These are phyloP conservation scores for Boechera retrofracta DNA, from an alignment of 345 rosid genomes.

Conservation along the genomic window DNA sequence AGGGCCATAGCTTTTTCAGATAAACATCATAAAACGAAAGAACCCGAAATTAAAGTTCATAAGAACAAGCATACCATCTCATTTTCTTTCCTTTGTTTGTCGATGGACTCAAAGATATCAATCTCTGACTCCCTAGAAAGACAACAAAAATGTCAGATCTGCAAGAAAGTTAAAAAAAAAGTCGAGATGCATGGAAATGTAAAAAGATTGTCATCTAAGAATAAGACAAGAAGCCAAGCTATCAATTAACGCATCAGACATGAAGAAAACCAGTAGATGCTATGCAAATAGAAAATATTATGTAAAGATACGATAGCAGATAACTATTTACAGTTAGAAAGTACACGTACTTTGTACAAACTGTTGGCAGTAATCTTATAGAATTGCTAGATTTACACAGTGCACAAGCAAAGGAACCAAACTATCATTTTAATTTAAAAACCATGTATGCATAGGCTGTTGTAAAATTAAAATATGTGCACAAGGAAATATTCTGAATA, in stretches of 20 bases:
- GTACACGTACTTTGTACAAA: background rate
- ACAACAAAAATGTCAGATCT: conserved; percentile 23
- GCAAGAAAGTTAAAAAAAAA: conserved; percentile 11
- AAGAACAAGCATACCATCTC: conserved; percentile 63
- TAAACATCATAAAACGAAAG: conserved; percentile 20
- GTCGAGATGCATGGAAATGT: conserved; percentile 19
- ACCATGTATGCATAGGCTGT: conserved; percentile 12
- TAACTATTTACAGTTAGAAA: background rate
- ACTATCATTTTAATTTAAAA: conserved; percentile 4
- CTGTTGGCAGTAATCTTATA: background rate
- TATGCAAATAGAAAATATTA: conserved; percentile 1
- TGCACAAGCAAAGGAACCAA: conserved; percentile 16
- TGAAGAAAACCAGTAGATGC: background rate
- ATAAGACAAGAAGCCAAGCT: background rate
- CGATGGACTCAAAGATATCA: conserved; percentile 87
- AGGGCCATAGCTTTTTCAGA: conserved; percentile 35
- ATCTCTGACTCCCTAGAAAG: conserved; percentile 85
- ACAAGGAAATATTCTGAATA: conserved; percentile 3
- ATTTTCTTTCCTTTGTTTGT: conserved; percentile 66
- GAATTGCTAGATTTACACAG: background rate
- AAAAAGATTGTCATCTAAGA: background rate
- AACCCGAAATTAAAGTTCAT: background rate
- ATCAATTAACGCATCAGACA: background rate
- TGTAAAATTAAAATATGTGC: conserved; percentile 6
- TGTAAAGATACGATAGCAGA: background rate